Conservation (phyloP, 306 rosid genomes). For the Cicer arietinum region DNA sequence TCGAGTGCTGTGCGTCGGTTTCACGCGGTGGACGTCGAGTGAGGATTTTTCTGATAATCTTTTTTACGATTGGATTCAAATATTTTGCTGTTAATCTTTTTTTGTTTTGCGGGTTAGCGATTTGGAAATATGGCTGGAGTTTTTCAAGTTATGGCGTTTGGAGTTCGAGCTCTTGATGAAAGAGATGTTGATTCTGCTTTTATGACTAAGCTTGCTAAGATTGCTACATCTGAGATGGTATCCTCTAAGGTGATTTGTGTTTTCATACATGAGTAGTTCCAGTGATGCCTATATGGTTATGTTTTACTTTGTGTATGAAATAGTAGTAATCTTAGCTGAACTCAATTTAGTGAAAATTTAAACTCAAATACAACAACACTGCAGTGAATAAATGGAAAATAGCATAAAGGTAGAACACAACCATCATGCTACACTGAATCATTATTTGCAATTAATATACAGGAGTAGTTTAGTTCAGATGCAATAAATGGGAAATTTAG, state of each 20-base stretch:
- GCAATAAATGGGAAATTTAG: too few species aligned
- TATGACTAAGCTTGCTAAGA: conserved; percentile 87
- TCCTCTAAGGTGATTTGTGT: conserved; percentile 79
- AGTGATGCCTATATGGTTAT: background rate
- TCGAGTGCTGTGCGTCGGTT: conserved; percentile 78
- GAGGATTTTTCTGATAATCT: background rate
- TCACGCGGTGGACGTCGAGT: conserved; percentile 98
- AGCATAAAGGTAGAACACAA: background rate
- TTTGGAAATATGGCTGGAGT: conserved; percentile 96
- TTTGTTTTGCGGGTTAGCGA: conserved; percentile 57
- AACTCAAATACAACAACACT: background rate
- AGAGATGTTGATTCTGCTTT: conserved; percentile 73
- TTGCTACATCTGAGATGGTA: conserved; percentile 86
- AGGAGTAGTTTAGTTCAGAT: too few species aligned
- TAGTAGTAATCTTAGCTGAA: background rate
- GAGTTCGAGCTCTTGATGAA: conserved; percentile 73
- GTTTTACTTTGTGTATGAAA: conserved; percentile 34
- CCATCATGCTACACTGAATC: background rate
- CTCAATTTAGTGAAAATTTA: background rate
- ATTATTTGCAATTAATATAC: too few species aligned
- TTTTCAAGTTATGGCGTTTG: conserved; percentile 92
- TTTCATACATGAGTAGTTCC: conserved; percentile 10
- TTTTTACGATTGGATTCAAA: background rate
- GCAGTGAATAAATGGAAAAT: background rate
- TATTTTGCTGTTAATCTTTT: background rate